Conservation (phyloP, 495 filamentous ascomycete genomes). For the Penicillium parvum region DNA sequence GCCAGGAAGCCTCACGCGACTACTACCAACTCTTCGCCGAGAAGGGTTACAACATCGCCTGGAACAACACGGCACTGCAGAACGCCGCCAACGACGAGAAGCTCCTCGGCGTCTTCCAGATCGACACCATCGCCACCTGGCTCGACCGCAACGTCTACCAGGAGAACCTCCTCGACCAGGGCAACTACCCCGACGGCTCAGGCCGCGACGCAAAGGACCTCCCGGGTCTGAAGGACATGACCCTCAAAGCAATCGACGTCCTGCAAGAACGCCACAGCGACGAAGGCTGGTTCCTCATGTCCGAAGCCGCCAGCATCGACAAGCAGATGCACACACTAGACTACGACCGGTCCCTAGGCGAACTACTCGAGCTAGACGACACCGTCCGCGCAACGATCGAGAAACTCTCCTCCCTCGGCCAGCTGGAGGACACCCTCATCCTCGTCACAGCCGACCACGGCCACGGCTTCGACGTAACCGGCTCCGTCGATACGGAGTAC, state of each 20-base stretch:
- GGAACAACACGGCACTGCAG: constrained; percentile 61
- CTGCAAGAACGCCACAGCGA: constrained; percentile 56
- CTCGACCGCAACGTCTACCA: constrained; percentile 69
- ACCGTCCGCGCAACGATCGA: constrained; percentile 63
- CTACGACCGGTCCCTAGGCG: constrained; percentile 71
- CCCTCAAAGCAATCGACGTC: constrained; percentile 70
- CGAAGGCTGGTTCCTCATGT: constrained; percentile 73
- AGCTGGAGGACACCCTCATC: constrained; percentile 62
- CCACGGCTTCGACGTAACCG: constrained; percentile 67
- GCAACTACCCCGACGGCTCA: constrained; percentile 59
- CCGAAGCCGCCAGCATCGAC: constrained; percentile 70
- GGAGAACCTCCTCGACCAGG: constrained; percentile 52
- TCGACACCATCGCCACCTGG: constrained; percentile 64
- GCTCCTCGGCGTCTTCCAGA: constrained; percentile 66
- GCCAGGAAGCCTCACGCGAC: constrained; percentile 45
- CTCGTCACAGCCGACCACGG: constrained; percentile 74
- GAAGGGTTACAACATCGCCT: constrained; percentile 58
- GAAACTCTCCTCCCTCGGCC: constrained; percentile 51
- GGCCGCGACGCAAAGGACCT: constrained; percentile 56
- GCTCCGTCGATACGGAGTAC: constrained; percentile 54
- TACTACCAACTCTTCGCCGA: constrained; percentile 64
- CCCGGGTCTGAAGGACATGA: constrained; percentile 77
- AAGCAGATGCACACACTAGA: constrained; percentile 76
- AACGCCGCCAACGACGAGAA: constrained; percentile 47
- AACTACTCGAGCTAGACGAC: constrained; percentile 72